Evolutionary conservation across 768 basidiomycete species (phyloP), one percentile per base, ranked within the genome.

Genomic region (Hypsizygus marmoreus): DNA sequence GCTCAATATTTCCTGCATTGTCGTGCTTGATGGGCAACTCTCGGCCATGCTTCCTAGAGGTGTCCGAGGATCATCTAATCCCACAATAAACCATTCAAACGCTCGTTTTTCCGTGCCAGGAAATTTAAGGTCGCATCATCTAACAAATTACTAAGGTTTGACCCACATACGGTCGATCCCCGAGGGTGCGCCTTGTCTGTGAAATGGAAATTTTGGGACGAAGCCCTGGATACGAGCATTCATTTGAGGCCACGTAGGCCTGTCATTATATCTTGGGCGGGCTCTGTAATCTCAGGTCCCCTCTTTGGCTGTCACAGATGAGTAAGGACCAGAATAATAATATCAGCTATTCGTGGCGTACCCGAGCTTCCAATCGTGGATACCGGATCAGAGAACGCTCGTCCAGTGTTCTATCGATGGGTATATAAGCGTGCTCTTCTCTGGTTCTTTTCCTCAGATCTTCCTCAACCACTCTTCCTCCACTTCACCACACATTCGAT

Each of bases 401-500:
- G 17, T 16, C 6, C 34, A 8, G 34, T 17, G 34, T 7, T 17
- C 34, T 35, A 12, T 12, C 22, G 34, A 20, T 35, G 34, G 34
- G 22, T 35, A 35, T 35, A 35, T 35, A 35, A 35, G 22, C 34
- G 17, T n/a, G 3, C 34, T 12, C 6, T 16, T 35, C 17, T n/a
- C 4, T 4, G 17, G 17, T 6, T 35, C 22, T 20, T 17, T 31
- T 37, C 9, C 17, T 14, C 45, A 51, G 30, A 22, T 30, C 23
- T 20, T 40, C 40, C 28, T 43, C 44, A 23, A 26, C 12, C 28
- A 26, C 19, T 17, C 26, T 32, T 38, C 45, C 16, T 45, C 38
- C 19, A 45, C 31, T 40, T 25, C 16, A 33, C 28, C 38, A 30
- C 19, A 22, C 9, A 11, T 20, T 28, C 10, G 25, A 36, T n/a